A percentile compares a stretch with the other conserved stretches of the same genome.
phyloP scores from a whole-genome alignment of 1,284 basidiomycete species.

The Cystobasidium slooffiae region DNA sequence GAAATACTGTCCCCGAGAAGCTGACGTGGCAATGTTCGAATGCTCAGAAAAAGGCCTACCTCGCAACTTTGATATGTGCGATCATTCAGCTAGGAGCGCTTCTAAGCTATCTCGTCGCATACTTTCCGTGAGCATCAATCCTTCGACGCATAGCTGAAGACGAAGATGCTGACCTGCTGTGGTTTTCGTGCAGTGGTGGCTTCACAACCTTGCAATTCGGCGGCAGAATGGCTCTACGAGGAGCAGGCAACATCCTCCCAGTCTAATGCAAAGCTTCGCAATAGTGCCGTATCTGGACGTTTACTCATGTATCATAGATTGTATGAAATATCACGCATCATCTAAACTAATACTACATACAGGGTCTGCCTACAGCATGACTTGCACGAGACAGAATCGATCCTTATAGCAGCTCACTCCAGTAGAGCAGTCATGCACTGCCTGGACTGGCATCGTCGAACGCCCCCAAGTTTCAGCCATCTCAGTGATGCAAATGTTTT shows the following conservation, averaged over 20 bases:
- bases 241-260: constrained; percentile 63
- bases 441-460: too few species aligned
- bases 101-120: constrained; percentile 82
- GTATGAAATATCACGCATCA: neutral
- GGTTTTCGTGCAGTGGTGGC: constrained; percentile 61
- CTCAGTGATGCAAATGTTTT: constrained; percentile 29
- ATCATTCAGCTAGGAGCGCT: constrained; percentile 78
- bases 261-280: neutral
- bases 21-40: constrained; percentile 11
- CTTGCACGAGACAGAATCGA: too few species aligned
- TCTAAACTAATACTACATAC: too few species aligned
- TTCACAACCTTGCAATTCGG: constrained; percentile 75
- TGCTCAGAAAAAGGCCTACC: constrained; percentile 73
- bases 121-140: constrained; percentile 60
- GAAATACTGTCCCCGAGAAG: neutral
- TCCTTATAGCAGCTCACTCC: too few species aligned
- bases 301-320: neutral
- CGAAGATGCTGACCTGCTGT: constrained; percentile 62
- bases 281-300: neutral
- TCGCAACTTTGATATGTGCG: constrained; percentile 80
- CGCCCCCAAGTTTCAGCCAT: neutral
- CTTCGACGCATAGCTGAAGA: neutral
- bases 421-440: too few species aligned
- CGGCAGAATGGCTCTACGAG: constrained; percentile 76
- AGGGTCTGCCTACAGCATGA: too few species aligned